phyloP scores from a whole-genome alignment of 805 yeast genomes.

The Metschnikowia kunwiensis region DNA sequence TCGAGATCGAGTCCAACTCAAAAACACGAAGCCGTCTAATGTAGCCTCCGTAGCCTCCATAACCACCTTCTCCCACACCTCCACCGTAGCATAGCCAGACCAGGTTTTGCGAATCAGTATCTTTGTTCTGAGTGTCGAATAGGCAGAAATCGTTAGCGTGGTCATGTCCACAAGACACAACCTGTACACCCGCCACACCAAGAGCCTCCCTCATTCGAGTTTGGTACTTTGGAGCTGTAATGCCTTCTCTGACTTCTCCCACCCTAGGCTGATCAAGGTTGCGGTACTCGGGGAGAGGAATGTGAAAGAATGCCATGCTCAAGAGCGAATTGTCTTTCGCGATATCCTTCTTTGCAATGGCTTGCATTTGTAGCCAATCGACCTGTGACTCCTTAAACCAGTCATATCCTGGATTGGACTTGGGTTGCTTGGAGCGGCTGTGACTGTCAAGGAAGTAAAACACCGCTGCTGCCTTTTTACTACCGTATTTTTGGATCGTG shows the following conservation, averaged over 20 bases:
- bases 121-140: constrained; percentile 39
- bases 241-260: constrained; percentile 68
- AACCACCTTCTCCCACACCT: constrained; percentile 91
- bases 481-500: constrained; percentile 42
- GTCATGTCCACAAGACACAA: constrained; percentile 87
- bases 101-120: constrained; percentile 30
- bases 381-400: constrained; percentile 74
- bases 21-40: constrained; percentile 74
- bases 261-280: constrained; percentile 45
- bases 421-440: constrained; percentile 65
- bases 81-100: constrained; percentile 95
- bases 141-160: constrained; percentile 93
- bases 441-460: constrained; percentile 85
- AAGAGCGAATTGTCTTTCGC: constrained; percentile 38
- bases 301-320: constrained; percentile 91
- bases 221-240: constrained; percentile 74
- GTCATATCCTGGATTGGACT: constrained; percentile 75
- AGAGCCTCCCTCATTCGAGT: constrained; percentile 62
- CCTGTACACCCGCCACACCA: constrained; percentile 65
- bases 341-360: constrained; percentile 24
- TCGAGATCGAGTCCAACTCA: constrained; percentile 54
- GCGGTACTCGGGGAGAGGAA: constrained; percentile 84
- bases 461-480: constrained; percentile 45
- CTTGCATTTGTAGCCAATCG: constrained; percentile 44
- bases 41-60: constrained; percentile 88